A percentile compares a stretch with the other conserved stretches of the same genome.
Evolutionary conservation across 495 filamentous ascomycete species (phyloP).

Genomic region (Pseudotulostoma volvatum): DNA sequence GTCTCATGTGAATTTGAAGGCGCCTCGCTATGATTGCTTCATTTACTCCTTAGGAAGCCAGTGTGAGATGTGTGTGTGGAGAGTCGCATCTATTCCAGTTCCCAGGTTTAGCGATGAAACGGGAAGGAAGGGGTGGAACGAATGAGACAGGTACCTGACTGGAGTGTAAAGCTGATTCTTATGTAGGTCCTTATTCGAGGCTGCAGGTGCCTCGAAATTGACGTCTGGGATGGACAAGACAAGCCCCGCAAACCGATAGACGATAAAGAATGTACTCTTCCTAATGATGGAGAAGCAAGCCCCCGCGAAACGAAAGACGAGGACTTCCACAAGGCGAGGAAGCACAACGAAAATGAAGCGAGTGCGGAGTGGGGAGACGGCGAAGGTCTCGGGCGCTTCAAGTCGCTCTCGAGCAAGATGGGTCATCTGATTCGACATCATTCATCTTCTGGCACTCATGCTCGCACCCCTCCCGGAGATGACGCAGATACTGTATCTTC

Average conservation of each 20-base stretch:
- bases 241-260: neutral
- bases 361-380: slow-evolving; percentile 3
- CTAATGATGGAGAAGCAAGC: neutral
- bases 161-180: slow-evolving; percentile 1
- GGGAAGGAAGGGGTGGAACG: too few species aligned
- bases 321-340: neutral
- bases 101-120: too few species aligned
- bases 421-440: slow-evolving; percentile 13
- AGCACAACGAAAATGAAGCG: neutral
- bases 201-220: slow-evolving; percentile 90
- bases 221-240: slow-evolving; percentile 71
- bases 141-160: too few species aligned
- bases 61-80: too few species aligned
- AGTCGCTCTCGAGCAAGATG: slow-evolving; percentile 13
- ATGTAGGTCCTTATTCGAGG: slow-evolving; percentile 51
- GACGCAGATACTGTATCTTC: slow-evolving; percentile 6
- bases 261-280: neutral
- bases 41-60: too few species aligned
- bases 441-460: neutral
- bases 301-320: neutral
- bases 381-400: slow-evolving; percentile 5
- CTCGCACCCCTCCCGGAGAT: slow-evolving; percentile 14
- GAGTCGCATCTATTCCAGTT: neutral
- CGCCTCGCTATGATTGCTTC: too few species aligned
- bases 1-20: too few species aligned